Base-by-base conservation (phyloP, 106 monocot genomes). In the Posidonia australis region DNA sequence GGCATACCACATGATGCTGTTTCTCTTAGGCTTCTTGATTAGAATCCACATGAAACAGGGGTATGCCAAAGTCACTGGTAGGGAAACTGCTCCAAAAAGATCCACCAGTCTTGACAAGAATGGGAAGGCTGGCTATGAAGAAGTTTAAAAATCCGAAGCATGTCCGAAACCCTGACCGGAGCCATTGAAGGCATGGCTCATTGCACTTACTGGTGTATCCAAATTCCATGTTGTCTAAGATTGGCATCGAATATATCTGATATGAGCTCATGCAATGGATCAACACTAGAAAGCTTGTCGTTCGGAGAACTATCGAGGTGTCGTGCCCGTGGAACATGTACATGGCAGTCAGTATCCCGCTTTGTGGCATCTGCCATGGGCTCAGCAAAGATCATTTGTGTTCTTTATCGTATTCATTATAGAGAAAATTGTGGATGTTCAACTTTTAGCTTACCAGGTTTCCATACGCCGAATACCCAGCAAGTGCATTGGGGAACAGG, bases 161-260 rank as follows among this genome's bases (percentile, higher is more conserved):
- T 13, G 67, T 70, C 3, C 94, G 78, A 64, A 74, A 72, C 1
- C 31, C 84, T 0, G 77, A 44, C 32, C 94, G 70, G 49, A 79
- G 66, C 83, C 81, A 89, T 24, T 70, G 41, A 0, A 90, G 94
- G 70, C 94, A 94, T 1, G 83, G 90, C 59, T 58, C 73, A 79
- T 90, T 80, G 23, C 80, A 65, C 60, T 67, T 80, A 29, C 58
- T 59, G 4, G 82, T 78, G 77, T 94, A 90, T 0, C 74, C 81
- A 0, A 80, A 47, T 54, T 94, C 94, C 74, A 89, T 48, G 21
- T 44, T 70, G 69, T 94, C 94, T 54, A 90, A 86, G 17, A 86
- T 54, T 6, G 90, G 89, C 90, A 94, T 94, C 0, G 84, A 89
- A 62, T 94, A 94, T 22, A 94, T 80, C 72, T 94, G 94, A 67